Evolutionary conservation across 1,139 yeast species (phyloP).

Genomic region (Arxiozyma telluris): DNA sequence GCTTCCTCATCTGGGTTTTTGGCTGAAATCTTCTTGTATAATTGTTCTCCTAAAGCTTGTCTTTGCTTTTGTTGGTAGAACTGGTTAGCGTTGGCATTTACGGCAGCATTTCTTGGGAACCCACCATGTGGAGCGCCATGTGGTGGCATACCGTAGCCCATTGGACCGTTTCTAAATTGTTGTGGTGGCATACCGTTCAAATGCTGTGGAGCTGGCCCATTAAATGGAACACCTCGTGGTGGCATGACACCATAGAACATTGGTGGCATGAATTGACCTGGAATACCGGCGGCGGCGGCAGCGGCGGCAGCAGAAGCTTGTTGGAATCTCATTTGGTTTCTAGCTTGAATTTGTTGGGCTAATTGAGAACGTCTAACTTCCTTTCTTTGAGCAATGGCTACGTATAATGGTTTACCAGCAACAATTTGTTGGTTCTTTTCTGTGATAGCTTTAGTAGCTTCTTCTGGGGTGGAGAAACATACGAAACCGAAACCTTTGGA

Average conservation of each 20-base stretch:
- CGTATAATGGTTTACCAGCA: conserved; percentile 93
- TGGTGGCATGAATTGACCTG: conserved; percentile 94
- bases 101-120: conserved; percentile 32
- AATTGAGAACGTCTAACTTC: conserved; percentile 96
- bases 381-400: conserved; percentile 98
- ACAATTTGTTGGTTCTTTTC: conserved; percentile 98
- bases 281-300: conserved; percentile 51
- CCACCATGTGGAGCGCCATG: conserved; percentile 47
- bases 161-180: conserved; percentile 61
- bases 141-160: conserved; percentile 72
- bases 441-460: conserved; percentile 96
- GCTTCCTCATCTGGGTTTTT: conserved; percentile 92
- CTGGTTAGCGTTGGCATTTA: conserved; percentile 36
- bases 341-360: conserved; percentile 96
- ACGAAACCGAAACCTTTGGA: conserved; percentile 98
- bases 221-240: conserved; percentile 83
- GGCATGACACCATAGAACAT: conserved; percentile 78
- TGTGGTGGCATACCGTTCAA: conserved; percentile 45
- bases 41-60: conserved; percentile 95
- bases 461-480: conserved; percentile 96
- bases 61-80: conserved; percentile 65
- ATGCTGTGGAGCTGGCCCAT: conserved; percentile 85
- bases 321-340: conserved; percentile 97
- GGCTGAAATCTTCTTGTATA: conserved; percentile 88
- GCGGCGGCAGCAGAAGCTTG: conserved; percentile 71